These are phyloP conservation scores for Fomitiporia mediterranea DNA, from an alignment of 1,284 basidiomycete genomes.

Conservation along the genomic window DNA sequence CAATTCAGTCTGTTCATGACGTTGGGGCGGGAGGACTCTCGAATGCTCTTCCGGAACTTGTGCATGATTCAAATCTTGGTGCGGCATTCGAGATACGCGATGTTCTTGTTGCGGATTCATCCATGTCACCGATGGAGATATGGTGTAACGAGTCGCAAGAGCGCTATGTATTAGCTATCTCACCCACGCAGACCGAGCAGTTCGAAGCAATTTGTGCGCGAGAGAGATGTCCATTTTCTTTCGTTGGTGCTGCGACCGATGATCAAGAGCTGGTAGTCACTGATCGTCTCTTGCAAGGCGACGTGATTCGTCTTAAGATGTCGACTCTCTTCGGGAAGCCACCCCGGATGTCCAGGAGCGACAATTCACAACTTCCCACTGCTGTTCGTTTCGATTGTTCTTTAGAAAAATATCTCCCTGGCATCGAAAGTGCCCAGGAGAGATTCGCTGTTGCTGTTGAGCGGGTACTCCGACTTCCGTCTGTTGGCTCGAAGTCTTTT, in stretches of 20 bases:
- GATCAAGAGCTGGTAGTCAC: slow-evolving; percentile 86
- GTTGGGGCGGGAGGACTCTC: slow-evolving; percentile 96
- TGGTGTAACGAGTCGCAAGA: slow-evolving; percentile 99
- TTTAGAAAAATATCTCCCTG: slow-evolving; percentile 62
- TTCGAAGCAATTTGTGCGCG: slow-evolving; percentile 82
- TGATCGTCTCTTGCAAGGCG: slow-evolving; percentile 75
- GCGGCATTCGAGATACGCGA: slow-evolving; percentile 95
- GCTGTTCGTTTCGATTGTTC: slow-evolving; percentile 69
- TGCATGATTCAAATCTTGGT: slow-evolving; percentile 90
- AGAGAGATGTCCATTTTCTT: slow-evolving; percentile 89
- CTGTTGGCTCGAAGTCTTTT: slow-evolving; percentile 95
- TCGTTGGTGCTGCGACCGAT: slow-evolving; percentile 84
- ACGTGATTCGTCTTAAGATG: slow-evolving; percentile 91
- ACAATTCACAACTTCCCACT: slow-evolving; percentile 48
- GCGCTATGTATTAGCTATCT: slow-evolving; percentile 91
- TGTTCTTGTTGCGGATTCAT: slow-evolving; percentile 85
- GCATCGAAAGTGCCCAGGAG: slow-evolving; percentile 32
- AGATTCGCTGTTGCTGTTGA: slow-evolving; percentile 62
- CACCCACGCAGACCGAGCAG: slow-evolving; percentile 46
- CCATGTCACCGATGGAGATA: slow-evolving; percentile 99
- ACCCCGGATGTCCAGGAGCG: slow-evolving; percentile 84
- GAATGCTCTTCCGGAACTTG: slow-evolving; percentile 95
- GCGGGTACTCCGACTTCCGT: slow-evolving; percentile 86
- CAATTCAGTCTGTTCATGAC: slow-evolving; percentile 96
- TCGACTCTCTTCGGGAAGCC: slow-evolving; percentile 95